phyloP scores from a whole-genome alignment of 306 rosid genomes.

The Cyamopsis tetragonoloba region DNA sequence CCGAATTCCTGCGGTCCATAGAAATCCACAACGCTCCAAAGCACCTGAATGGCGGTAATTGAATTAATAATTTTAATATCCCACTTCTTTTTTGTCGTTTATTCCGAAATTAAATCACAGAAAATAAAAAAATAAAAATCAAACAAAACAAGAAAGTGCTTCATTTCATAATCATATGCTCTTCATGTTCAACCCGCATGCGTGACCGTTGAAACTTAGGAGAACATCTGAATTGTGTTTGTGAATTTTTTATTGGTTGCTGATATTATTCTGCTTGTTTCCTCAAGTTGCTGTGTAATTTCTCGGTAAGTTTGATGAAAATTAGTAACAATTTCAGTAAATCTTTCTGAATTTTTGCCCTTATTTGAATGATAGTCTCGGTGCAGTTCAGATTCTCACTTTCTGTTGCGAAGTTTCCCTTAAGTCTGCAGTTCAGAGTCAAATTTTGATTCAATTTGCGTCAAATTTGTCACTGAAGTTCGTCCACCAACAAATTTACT shows the following conservation, averaged over 20 bases:
- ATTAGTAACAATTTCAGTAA: background rate
- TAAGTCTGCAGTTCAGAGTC: background rate
- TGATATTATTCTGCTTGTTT: slow-evolving; percentile 17
- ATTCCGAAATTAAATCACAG: background rate
- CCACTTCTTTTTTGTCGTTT: slow-evolving; percentile 19
- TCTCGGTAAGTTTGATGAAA: background rate
- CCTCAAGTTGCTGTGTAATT: slow-evolving; percentile 26
- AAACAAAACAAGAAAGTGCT: background rate
- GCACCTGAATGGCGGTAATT: slow-evolving; percentile 6
- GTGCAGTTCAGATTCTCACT: background rate
- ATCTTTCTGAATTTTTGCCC: background rate
- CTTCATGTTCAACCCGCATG: background rate
- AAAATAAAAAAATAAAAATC: background rate
- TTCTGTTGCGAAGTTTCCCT: background rate
- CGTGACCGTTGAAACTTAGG: background rate
- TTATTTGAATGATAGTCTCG: background rate
- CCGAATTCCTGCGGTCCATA: slow-evolving; percentile 13
- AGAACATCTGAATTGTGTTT: slow-evolving; percentile 7
- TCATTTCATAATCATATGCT: background rate
- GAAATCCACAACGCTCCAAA: slow-evolving; percentile 16
- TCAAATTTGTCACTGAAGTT: background rate
- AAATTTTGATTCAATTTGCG: background rate
- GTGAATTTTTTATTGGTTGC: background rate
- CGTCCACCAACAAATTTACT: background rate
- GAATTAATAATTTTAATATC: no score